Conservation (phyloP, 2,329 filamentous ascomycete genomes). For the Pestalotiopsis sp. region DNA sequence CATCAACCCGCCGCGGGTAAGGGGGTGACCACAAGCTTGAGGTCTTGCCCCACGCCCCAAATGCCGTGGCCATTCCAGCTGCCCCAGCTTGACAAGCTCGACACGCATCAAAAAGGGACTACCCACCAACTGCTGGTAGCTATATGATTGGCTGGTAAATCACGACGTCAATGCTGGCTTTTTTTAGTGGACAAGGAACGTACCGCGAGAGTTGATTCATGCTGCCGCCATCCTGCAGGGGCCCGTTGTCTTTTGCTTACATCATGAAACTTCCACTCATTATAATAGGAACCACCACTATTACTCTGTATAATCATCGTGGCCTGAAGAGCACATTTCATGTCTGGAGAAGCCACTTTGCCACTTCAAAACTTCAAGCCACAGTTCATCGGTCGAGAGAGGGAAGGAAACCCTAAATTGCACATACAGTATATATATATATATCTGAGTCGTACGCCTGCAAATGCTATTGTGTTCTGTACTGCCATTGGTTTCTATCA, state of each 20-base stretch:
- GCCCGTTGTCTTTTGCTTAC: not conserved
- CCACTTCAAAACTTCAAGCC: too few species aligned
- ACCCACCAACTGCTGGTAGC: not conserved
- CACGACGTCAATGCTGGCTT: conserved; percentile 1
- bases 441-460: too few species aligned
- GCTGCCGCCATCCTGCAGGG: not conserved
- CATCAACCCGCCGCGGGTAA: not conserved
- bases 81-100: not conserved
- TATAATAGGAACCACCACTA: not conserved
- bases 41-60: not conserved
- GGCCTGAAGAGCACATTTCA: too few species aligned
- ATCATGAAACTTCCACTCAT: not conserved
- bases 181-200: not conserved
- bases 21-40: not conserved
- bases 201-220: not conserved
- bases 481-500: not conserved
- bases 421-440: too few species aligned
- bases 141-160: not conserved
- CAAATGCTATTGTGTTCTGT: not conserved
- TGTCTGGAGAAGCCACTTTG: too few species aligned
- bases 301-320: too few species aligned
- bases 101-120: not conserved
- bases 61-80: not conserved
- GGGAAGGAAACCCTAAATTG: too few species aligned
- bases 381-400: too few species aligned